Base-by-base conservation (phyloP, 2,329 filamentous ascomycete genomes). In the Ophiostoma ulmi region DNA sequence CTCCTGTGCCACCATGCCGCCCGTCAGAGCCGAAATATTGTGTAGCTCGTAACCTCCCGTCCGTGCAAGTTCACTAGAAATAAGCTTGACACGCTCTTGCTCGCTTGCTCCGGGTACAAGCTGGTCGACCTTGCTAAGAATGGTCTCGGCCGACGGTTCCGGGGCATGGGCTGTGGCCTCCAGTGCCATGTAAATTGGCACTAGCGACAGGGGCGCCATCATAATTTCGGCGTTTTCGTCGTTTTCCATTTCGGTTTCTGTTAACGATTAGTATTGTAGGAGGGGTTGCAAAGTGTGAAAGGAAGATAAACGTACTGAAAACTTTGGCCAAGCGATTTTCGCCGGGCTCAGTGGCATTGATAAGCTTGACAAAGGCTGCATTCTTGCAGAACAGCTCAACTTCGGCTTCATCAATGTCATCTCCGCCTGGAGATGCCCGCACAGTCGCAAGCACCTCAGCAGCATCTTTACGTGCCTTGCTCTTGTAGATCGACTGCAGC, bases 301-400 rank as follows among this genome's bases (percentile, higher is more conserved):
- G 3, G 4, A 26, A 55, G 11, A 11, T 22, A 22, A 69, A 80
- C 86, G 77, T 83, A 89, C 87, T 83, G 71, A 86, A 81, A 61
- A 86, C 78, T 78, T 86, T 82, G 72, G 84, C 80, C 31, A 88
- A 80, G 55, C 80, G 81, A 72, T 83, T 81, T 76, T 80, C 80
- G 35, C 78, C 74, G 38, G 67, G 58, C 39, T 69, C 79, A 68
- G 81, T 77, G 66, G 83, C 82, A 74, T 90, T 91, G 71, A 98
- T 89, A 67, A 98, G 86, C 80, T 95, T 97, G 78, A 97, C 91
- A 78, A 97, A 95, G 66, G 91, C 91, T 68, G 94, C 94, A 75
- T 97, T 96, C 81, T 96, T 97, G 86, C 94, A 98, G 79, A 97
- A 98, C 48, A 91, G 84, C 77, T 97, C 94, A 65, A 98, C 89